These are phyloP conservation scores for Nectriaceae sp. DNA, from an alignment of 2,329 filamentous ascomycete genomes.

Conservation along the genomic window DNA sequence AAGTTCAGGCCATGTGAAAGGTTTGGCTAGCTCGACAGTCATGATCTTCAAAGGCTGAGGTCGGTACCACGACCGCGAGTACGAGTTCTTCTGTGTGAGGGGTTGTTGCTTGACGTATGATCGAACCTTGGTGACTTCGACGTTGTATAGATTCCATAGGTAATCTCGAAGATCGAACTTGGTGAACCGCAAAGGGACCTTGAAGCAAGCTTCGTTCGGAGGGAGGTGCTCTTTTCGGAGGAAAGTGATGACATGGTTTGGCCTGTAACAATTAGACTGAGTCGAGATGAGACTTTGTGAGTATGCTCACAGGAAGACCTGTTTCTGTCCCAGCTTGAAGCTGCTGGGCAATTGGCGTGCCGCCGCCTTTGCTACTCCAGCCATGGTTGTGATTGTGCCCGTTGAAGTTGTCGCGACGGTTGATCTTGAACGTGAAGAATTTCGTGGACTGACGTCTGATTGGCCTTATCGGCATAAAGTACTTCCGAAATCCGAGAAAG, in stretches of 20 bases:
- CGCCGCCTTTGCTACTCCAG: constrained; percentile 39
- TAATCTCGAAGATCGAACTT: constrained; percentile 98
- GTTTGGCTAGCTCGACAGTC: constrained; percentile 85
- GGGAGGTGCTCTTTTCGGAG: constrained; percentile 71
- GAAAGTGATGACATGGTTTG: constrained; percentile 78
- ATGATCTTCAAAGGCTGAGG: constrained; percentile 83
- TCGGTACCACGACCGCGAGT: constrained; percentile 64
- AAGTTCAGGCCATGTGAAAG: constrained; percentile 83
- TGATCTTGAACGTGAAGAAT: constrained; percentile 31
- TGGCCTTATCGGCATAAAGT: constrained; percentile 29
- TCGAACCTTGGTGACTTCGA: constrained; percentile 72
- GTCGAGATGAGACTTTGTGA: background rate
- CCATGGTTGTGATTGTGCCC: constrained; percentile 36
- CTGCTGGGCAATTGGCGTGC: constrained; percentile 40
- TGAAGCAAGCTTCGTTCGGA: constrained; percentile 83
- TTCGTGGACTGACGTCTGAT: constrained; percentile 29
- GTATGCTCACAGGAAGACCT: constrained; percentile 55
- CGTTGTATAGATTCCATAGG: constrained; percentile 81
- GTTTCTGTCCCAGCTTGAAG: constrained; percentile 54
- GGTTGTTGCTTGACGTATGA: constrained; percentile 71
- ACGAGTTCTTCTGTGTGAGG: constrained; percentile 53
- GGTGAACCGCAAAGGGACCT: constrained; percentile 87
- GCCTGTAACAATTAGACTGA: constrained; percentile 52
- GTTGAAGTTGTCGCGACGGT: constrained; percentile 24
- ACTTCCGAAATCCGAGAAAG: constrained; percentile 22